Evolutionary conservation across 345 rosid genomes (phyloP), one percentile per base, ranked within the genome.

Genomic region (Anacardium occidentale): DNA sequence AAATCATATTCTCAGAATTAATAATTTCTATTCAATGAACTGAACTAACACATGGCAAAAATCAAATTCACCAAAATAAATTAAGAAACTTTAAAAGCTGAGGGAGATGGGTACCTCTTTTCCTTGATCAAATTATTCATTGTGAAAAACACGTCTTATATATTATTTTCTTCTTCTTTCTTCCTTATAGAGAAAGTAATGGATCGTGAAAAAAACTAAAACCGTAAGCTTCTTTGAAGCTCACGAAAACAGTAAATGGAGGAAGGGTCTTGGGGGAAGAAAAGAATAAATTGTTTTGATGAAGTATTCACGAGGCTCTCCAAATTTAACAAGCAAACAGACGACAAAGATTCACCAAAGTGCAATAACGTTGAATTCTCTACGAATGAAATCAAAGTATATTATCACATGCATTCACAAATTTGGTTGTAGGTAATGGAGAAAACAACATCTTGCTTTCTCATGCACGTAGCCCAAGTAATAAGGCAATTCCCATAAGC

Each of bases 251-350:
- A 54, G 68, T 67, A 73, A 26, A 68, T 0, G 32, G 22, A 15
- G 21, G 42, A 37, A 37, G 69, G 81, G 78, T 79, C 81, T 77
- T 45, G 67, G 66, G 10, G 40, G 69, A 79, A 81, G 85, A 76
- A 73, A 84, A 75, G 85, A 57, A 81, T 81, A 29, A 29, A 1
- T 4, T 29, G 4, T 29, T 29, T 29, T 1, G 34, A 29, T 29
- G 34, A 29, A 29, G 1, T 4, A 29, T 29, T 29, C 34, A 29
- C 34, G 34, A 29, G 4, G 34, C 34, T 29, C 42, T 71, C 54
- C 69, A 64, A 51, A 53, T 53, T n/a, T 11, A 48, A 40, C 45
- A 0, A 10, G 37, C 37, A 34, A 34, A 34, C 7, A 34, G 37
- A 1, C 37, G 37, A 34, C 37, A 34, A 34, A 34, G 37, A 34